Evolutionary conservation across 2,329 filamentous ascomycete species (phyloP), one percentile per base, ranked within the genome.

Genomic region (Penicillium sclerotiorum): DNA sequence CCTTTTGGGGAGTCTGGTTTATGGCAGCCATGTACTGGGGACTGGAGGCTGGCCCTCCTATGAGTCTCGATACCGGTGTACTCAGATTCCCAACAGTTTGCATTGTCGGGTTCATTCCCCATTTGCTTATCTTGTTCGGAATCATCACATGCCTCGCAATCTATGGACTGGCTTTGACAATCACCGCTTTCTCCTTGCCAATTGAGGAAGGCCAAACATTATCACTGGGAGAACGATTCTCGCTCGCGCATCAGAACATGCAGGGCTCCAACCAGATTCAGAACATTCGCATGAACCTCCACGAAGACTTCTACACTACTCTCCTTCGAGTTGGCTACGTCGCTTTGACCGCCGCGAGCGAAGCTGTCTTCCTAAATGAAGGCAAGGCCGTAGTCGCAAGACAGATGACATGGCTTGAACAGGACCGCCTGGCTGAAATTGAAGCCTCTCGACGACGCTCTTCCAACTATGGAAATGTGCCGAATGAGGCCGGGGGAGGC

Each of bases 301-400:
- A 90, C 47, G 95, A 97, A 78, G 94, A 99, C 67, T 96, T 97
- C 66, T 99, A 97, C 68, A 95, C 91, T 0, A 89, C 90, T 0
- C 77, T 97, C 4, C 79, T 97, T 3, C 86, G 92, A 52, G 84
- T 90, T 28, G 94, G 94, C 0, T 96, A 96, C 65, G 86, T 86
- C 9, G 86, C 93, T 11, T 84, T 97, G 53, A 95, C 90, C 1
- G 93, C 95, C 70, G 94, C 94, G 1, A 96, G 90, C 61, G 92
- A 97, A 70, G 93, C 93, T 3, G 94, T 97, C 0, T 97, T 96
- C 65, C 77, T 99, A 9, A 96, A 96, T 54, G 93, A 97, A 70
- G 93, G 93, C 38, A 83, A 83, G 33, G 80, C 80, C 1, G 84
- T 97, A 44, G 86, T 83, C 53, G 77, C 95, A 2, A 85, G 85